phyloP scores from a whole-genome alignment of 2,329 filamentous ascomycete genomes.

The Sarocladiaceae sp. region DNA sequence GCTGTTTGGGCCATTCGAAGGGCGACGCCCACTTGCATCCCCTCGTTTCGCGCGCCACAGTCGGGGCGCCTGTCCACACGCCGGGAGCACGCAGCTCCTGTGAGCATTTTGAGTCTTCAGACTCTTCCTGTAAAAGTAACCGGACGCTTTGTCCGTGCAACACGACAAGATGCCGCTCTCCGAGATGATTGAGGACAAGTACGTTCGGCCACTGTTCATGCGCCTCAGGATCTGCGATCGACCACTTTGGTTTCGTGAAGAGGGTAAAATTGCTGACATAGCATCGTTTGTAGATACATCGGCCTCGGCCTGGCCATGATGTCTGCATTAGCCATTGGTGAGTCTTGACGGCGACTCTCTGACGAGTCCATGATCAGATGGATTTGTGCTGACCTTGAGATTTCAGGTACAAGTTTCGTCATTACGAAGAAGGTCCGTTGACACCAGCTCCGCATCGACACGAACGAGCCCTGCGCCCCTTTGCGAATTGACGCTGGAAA shows the following conservation, averaged over 20 bases:
- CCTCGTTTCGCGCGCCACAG: neutral
- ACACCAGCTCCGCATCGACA: neutral
- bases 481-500: neutral
- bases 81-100: neutral
- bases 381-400: conserved; percentile 17
- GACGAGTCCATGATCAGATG: neutral
- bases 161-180: conserved; percentile 1
- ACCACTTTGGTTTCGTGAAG: neutral
- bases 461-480: neutral
- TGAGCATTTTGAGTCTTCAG: neutral
- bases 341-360: conserved; percentile 20
- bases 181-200: conserved; percentile 35
- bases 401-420: conserved; percentile 88
- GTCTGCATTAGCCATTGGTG: conserved; percentile 74
- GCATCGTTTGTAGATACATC: conserved; percentile 56
- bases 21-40: neutral
- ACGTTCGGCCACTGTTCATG: conserved; percentile 15
- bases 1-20: neutral
- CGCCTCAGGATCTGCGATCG: neutral
- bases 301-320: conserved; percentile 71
- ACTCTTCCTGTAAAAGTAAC: neutral
- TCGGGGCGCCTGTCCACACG: neutral
- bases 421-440: conserved; percentile 89
- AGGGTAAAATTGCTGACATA: neutral
- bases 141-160: neutral